Percentiles rank a stretch among this genome's conserved stretches.
phyloP scores from a whole-genome alignment of 352 stramenopile genomes.

The Phytopythium boreale region DNA sequence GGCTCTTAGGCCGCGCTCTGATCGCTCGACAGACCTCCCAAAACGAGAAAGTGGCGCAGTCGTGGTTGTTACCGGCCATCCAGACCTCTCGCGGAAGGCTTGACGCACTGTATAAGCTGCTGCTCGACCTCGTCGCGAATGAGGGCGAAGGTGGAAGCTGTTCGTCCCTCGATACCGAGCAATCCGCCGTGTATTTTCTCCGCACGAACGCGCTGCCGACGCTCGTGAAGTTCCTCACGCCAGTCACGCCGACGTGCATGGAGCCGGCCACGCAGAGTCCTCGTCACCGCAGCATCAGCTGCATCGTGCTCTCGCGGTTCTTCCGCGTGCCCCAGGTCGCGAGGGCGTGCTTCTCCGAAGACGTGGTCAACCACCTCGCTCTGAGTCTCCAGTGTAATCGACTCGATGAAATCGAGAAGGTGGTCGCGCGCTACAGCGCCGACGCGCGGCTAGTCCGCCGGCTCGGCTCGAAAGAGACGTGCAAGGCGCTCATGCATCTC shows the following conservation, averaged over 20 bases:
- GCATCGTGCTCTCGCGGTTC: conserved; percentile 57
- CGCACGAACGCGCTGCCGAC: conserved; percentile 34
- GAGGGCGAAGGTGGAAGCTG: conserved; percentile 7
- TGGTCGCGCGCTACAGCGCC: conserved; percentile 18
- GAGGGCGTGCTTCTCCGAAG: conserved; percentile 48
- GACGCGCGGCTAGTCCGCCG: conserved; percentile 44
- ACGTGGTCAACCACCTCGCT: conserved; percentile 60
- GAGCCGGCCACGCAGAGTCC: conserved; percentile 40
- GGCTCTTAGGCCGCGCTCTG: conserved; percentile 44
- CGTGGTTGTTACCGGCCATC: conserved; percentile 27
- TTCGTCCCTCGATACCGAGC: conserved; percentile 14
- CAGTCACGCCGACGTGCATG: conserved; percentile 57
- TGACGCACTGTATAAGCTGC: conserved; percentile 40
- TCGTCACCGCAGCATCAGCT: conserved; percentile 68
- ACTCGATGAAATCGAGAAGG: conserved; percentile 57
- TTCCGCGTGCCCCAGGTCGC: conserved; percentile 34
- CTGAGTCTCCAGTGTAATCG: conserved; percentile 71
- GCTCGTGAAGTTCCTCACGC: conserved; percentile 47
- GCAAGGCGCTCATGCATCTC: conserved; percentile 55
- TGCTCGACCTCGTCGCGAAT: conserved; percentile 43
- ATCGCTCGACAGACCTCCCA: conserved; percentile 40
- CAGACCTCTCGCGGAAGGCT: conserved; percentile 27
- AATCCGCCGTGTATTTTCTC: conserved; percentile 38
- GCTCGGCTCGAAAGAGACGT: conserved; percentile 48
- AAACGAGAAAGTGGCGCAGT: conserved; percentile 12